phyloP scores from a whole-genome alignment of 1,284 basidiomycete genomes.

The Apiotrichum gamsii region DNA sequence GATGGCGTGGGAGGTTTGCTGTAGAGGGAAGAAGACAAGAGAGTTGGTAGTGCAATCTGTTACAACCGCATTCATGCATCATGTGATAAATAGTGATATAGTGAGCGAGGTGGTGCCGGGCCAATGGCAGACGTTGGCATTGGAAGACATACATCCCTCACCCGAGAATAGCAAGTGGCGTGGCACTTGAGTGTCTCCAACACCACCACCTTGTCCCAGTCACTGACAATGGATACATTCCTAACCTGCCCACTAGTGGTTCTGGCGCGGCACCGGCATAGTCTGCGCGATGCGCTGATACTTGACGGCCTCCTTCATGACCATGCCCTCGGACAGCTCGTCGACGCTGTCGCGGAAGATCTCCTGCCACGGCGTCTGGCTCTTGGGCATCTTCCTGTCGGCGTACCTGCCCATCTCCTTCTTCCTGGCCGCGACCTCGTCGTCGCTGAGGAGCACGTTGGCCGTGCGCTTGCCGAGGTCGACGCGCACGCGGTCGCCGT shows the following conservation, averaged over 20 bases:
- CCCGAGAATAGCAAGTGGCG: no score
- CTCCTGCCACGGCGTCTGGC: slow-evolving; percentile 47
- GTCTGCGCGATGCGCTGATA: slow-evolving; percentile 45
- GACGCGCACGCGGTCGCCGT: slow-evolving; percentile 45
- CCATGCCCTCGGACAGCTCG: slow-evolving; percentile 45
- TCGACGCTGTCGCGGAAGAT: slow-evolving; percentile 40
- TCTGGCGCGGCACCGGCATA: slow-evolving; percentile 35
- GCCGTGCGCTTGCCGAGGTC: slow-evolving; percentile 39
- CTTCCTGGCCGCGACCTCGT: slow-evolving; percentile 36
- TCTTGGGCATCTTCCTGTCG: slow-evolving; percentile 24
- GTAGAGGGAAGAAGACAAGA: no score
- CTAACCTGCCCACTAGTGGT: slow-evolving; percentile 43
- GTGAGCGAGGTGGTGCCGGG: no score
- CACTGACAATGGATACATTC: no score
- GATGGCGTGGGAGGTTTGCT: no score
- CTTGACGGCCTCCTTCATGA: slow-evolving; percentile 40
- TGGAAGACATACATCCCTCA: no score
- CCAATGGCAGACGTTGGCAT: no score
- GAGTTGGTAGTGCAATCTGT: no score
- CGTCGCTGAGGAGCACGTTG: slow-evolving; percentile 31
- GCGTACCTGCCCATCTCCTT: slow-evolving; percentile 31
- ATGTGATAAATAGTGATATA: no score
- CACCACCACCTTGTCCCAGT: no score
- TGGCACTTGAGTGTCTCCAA: no score
- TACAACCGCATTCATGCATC: no score